Evolutionary conservation across 1,284 basidiomycete genomes (phyloP).

Genomic region (Apiotrichum siamense): DNA sequence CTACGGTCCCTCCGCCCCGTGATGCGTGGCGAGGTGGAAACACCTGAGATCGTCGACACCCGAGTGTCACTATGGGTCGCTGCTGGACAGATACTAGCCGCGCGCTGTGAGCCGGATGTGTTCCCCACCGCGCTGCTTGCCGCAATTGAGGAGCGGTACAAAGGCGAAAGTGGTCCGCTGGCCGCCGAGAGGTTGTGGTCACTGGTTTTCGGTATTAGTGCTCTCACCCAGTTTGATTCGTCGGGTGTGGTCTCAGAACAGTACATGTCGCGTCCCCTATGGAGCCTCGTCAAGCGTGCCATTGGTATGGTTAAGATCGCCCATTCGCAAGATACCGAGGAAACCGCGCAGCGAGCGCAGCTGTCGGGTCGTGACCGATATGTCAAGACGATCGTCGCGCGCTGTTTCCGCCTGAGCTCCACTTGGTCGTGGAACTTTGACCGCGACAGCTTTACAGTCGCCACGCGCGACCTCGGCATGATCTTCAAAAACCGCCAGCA

Average conservation of each 20-base stretch:
- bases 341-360: conserved; percentile 47
- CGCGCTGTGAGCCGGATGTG: conserved; percentile 25
- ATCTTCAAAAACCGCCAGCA: conserved; percentile 78
- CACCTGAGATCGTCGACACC: conserved; percentile 48
- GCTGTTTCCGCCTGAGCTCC: conserved; percentile 65
- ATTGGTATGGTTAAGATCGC: conserved; percentile 59
- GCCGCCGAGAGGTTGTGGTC: conserved; percentile 69
- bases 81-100: conserved; percentile 55
- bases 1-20: conserved; percentile 48
- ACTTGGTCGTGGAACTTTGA: conserved; percentile 71
- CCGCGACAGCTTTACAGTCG: conserved; percentile 59
- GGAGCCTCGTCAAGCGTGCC: conserved; percentile 60
- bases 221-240: conserved; percentile 70
- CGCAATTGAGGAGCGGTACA: conserved; percentile 34
- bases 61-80: conserved; percentile 70
- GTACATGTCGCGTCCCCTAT: conserved; percentile 56
- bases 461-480: conserved; percentile 59
- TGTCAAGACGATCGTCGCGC: conserved; percentile 62
- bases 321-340: conserved; percentile 54
- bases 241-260: conserved; percentile 51
- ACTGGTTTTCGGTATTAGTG: conserved; percentile 62
- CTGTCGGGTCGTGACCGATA: conserved; percentile 67
- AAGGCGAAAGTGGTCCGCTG: conserved; percentile 46
- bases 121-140: conserved; percentile 48
- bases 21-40: conserved; percentile 38